Base-by-base conservation (phyloP, 2,329 filamentous ascomycete species). In the Xylaria sp. region DNA sequence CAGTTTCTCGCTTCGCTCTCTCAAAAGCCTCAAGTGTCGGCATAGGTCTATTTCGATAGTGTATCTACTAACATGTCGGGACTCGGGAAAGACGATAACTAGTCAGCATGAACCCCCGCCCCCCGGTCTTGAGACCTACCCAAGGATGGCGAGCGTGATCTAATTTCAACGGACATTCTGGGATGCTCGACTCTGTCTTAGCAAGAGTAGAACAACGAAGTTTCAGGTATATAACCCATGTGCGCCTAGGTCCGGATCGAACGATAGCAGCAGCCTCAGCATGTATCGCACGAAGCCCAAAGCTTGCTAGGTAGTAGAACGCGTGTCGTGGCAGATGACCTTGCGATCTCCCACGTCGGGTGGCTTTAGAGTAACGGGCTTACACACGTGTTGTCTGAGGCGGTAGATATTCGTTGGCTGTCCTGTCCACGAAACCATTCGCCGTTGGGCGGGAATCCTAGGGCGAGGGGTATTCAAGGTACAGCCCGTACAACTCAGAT, bases 211-310 rank as follows among this genome's bases (percentile, higher is more conserved):
- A 17, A 25, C 8, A 17, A 21, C 19, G 17, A 9, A 27, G 15
- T 31, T 53, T 33, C 23, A 46, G 29, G 23, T 40, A 23, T n/a
- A 35, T 37, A 19, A 29, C 11, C 25, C 17, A 47, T 29, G 17
- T 21, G 4, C 41, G 52, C 48, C 40, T 21, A 44, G 46, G 31
- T 33, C 46, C 27, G 21, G 29, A 35, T 60, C 52, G 41, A 57
- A 53, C 27, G 27, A 57, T 47, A 40, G 17, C 19, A 47, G 11
- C 21, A 49, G 11, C 8, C 17, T 15, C 27, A 43, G 23, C 33
- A 35, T 25, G 55, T n/a, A n/a, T 59, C 38, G 25, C 44, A 62
- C 55, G 27, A 46, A 37, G 44, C 49, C 46, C 21, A 57, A n/a
- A 27, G 15, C 43, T n/a, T 43, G 2, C 27, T 41, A 38, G n/a